Conservation (phyloP, 129 eudicot species). For the Apium graveolens region DNA sequence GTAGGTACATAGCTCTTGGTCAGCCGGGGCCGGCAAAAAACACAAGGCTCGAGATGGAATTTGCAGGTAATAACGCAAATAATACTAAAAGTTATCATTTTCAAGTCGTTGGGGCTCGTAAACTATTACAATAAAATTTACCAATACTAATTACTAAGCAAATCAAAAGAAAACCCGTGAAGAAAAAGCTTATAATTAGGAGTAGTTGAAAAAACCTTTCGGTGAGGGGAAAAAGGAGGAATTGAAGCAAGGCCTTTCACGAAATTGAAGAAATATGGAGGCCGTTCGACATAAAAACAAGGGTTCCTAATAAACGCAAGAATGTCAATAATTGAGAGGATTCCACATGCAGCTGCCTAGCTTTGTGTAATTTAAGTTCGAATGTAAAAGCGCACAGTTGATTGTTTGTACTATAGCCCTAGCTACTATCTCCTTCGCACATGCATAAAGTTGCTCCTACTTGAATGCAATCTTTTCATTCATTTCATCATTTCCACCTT, state of each 20-base stretch:
- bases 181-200: not conserved
- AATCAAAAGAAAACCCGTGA: not conserved
- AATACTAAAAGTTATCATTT: not conserved
- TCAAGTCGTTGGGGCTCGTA: not conserved
- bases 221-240: not conserved
- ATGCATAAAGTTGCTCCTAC: not conserved
- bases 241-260: not conserved
- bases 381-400: not conserved
- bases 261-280: not conserved
- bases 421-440: not conserved
- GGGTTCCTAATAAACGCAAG: not conserved
- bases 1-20: not conserved
- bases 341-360: not conserved
- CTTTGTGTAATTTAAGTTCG: not conserved
- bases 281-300: not conserved
- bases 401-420: conserved; percentile 1
- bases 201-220: not conserved
- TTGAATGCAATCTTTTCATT: conserved; percentile 2
- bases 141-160: too few species aligned
- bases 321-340: not conserved
- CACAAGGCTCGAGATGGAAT: conserved; percentile 1
- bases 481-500: not conserved
- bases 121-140: not conserved
- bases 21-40: conserved; percentile 2
- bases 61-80: not conserved